Conservation (phyloP, 139 green algal species). For the Chlorella sp. region DNA sequence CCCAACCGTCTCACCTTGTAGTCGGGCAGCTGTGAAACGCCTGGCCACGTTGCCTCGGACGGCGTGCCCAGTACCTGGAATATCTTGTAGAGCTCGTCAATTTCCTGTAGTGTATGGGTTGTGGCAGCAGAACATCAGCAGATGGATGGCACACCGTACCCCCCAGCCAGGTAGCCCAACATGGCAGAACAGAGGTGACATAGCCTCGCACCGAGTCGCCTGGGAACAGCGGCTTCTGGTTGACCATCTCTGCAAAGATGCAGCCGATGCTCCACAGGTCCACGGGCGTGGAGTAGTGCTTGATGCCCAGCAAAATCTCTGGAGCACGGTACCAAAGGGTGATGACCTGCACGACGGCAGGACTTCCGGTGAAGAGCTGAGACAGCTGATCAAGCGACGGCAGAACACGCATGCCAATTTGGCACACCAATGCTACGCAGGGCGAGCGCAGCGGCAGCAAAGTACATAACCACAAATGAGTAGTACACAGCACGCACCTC, state of each 20-base stretch:
- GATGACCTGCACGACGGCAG: slow-evolving; percentile 79
- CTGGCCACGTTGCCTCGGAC: slow-evolving; percentile 57
- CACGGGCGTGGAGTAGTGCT: slow-evolving; percentile 95
- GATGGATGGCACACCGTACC: not conserved
- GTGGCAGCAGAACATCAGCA: not conserved
- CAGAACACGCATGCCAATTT: no score
- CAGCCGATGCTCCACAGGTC: slow-evolving; percentile 98
- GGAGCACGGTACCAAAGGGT: slow-evolving; percentile 98
- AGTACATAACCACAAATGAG: not conserved
- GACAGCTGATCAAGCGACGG: no score
- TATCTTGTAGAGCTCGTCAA: slow-evolving; percentile 80
- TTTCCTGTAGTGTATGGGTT: slow-evolving; percentile 47
- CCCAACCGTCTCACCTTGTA: slow-evolving; percentile 66
- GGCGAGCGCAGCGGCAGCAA: not conserved
- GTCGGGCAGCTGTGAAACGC: slow-evolving; percentile 69
- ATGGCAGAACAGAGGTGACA: not conserved
- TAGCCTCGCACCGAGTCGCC: slow-evolving; percentile 70
- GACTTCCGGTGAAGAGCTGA: no score
- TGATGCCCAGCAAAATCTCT: slow-evolving; percentile 96
- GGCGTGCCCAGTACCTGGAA: slow-evolving; percentile 74
- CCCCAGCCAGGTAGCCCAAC: not conserved
- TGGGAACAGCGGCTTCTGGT: slow-evolving; percentile 84
- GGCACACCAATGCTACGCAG: no score
- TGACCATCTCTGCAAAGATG: slow-evolving; percentile 97
- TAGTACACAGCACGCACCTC: slow-evolving; percentile 74